Base-by-base conservation (phyloP, 768 basidiomycete genomes). In the Amanita rubescens region DNA sequence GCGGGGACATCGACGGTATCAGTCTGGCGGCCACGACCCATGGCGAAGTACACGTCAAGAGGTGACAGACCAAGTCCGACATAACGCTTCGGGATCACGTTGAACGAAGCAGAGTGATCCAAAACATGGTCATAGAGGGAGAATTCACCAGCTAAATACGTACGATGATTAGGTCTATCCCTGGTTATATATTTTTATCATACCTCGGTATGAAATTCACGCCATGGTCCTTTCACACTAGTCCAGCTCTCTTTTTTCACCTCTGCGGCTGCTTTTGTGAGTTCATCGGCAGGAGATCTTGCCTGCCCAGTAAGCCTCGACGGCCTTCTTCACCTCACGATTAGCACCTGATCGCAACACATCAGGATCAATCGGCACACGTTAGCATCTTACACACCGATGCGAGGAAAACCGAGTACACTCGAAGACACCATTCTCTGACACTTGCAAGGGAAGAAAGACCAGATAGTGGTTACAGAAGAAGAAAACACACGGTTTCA, bases 71-170 rank as follows among this genome's bases (percentile, higher is more conserved):
- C 84, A 59, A 90, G 87, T 49, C 87, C 86, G 56, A 81, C 74
- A 71, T 98, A 99, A 61, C 94, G 90, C 73, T 90, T 84, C 61
- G 95, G 95, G 70, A 99, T 90, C 65, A 88, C 92, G 69, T 97
- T 96, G 82, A 99, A 95, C 42, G 89, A 85, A 57, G 87, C 82
- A 58, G 93, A 93, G 75, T 95, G 93, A 75, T 98, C 95, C 64
- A 98, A 85, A 68, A 97, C 91, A 70, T 98, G 95, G 73, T 97
- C 95, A 71, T 97, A 99, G 57, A 99, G 84, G 32, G 96, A 89
- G 72, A 99, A 99, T 67, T 98, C 96, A 64, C 95, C 95, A 64
- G n/a, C 96, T 99, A 60, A 57, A 51, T 55, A 34, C 34, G 39
- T 56, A 42, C 53, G 56, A 53, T 52, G 45, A 41, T 53, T n/a